Evolutionary conservation across 2,329 filamentous ascomycete genomes (phyloP), one percentile per base, ranked within the genome.

Genomic region (Scolecobasidium constrictum): DNA sequence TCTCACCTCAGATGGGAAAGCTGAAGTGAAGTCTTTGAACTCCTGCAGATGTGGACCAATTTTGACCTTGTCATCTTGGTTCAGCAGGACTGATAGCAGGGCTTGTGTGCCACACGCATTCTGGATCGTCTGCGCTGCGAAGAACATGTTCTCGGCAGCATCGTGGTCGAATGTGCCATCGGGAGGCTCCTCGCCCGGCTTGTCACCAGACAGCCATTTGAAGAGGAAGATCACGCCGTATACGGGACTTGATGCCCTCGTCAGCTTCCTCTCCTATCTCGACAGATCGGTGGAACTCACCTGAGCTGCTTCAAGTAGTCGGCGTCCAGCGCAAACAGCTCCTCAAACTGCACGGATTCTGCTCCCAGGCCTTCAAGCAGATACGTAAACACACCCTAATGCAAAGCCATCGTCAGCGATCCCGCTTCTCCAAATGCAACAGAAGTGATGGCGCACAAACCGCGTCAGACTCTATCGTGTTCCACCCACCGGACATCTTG

Each of bases 161-260:
- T 70, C 72, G 52, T 78, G 69, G 66, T 95, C 87, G 62, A 86
- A 94, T 23, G 67, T 71, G 47, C 92, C 92, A 60, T 96, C 88
- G 50, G 78, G 75, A 0, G 88, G 87, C 35, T 73, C 73, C 44
- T 77, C 71, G 34, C 72, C 63, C 31, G 77, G 67, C 71, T 81
- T 53, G 63, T 75, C 69, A 58, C 83, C 79, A 47, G 78, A 87
- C 40, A 77, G 85, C 65, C 85, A 98, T 68, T 95, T 96, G 79
- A 98, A 98, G 61, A 98, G 85, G 66, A 98, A 98, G 57, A 98
- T 95, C 52, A 98, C 86, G 56, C 92, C 92, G 67, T 94, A 93
- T 42, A 94, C 73, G 15, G 85, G 83, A 53, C 82, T 79, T 48
- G 22, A 17, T n/a, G 17, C 16, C 7, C 34, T 23, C 16, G 40